Evolutionary conservation across 441 rosid species (phyloP).

Genomic region (Erysimum cheiri): DNA sequence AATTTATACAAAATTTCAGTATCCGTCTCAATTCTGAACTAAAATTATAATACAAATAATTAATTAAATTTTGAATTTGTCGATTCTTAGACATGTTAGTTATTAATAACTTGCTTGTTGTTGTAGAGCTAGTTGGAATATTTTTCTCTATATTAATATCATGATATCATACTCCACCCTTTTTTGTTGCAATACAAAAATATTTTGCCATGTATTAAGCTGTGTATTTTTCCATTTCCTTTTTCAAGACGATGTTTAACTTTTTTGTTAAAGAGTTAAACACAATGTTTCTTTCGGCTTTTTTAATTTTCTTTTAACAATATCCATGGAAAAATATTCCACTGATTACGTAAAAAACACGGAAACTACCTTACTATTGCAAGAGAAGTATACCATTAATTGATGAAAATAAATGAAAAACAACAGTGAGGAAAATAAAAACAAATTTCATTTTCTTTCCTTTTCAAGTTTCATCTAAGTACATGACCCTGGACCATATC

Average conservation of each 20-base stretch:
- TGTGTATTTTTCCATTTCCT: neutral
- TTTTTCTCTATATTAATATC: neutral
- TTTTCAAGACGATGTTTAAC: neutral
- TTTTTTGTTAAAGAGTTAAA: neutral
- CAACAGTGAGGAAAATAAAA: neutral
- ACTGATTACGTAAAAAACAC: constrained; percentile 25
- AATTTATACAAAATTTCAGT: neutral
- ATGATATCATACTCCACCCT: too few relatives aligned
- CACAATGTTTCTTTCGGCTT: neutral
- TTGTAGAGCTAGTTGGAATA: constrained; percentile 13
- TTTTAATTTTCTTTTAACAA: neutral
- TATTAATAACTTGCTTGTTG: neutral
- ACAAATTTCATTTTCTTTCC: neutral
- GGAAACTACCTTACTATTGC: constrained; percentile 30
- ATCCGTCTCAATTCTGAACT: neutral
- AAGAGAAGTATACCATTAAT: neutral
- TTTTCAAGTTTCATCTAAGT: neutral
- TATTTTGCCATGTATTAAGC: neutral
- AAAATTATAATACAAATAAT: neutral
- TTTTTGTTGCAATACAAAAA: neutral
- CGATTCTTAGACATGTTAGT: too few relatives aligned
- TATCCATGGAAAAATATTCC: neutral
- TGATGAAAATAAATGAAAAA: neutral
- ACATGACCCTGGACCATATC: constrained; percentile 18
- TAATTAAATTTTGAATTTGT: neutral